Conservation (phyloP, 2,329 filamentous ascomycete species). For the Aspergillus tamarii region DNA sequence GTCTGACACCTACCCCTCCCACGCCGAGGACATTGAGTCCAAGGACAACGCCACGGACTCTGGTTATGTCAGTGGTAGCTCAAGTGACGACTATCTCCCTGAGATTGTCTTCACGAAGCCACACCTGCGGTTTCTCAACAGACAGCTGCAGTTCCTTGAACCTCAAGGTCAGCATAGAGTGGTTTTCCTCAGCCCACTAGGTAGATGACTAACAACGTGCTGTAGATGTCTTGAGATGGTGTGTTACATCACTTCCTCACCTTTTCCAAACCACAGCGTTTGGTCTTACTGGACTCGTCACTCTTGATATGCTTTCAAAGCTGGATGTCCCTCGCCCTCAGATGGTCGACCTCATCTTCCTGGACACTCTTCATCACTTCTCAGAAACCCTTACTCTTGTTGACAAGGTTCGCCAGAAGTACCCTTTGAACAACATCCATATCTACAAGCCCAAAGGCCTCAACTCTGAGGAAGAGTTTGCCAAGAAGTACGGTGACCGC, state of each 20-base stretch:
- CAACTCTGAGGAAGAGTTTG: conserved; percentile 75
- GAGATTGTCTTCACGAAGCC: conserved; percentile 82
- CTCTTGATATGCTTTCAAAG: conserved; percentile 69
- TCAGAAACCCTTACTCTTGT: conserved; percentile 74
- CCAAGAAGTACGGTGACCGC: conserved; percentile 75
- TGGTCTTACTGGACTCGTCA: conserved; percentile 77
- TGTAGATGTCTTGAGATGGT: conserved; percentile 85
- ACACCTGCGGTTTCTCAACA: conserved; percentile 88
- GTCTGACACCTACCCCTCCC: conserved; percentile 40
- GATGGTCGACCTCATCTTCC: conserved; percentile 65
- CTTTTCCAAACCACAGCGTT: conserved; percentile 87
- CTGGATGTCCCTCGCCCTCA: conserved; percentile 52
- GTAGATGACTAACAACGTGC: conserved; percentile 16
- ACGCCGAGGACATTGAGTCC: conserved; percentile 37
- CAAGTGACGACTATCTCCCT: conserved; percentile 66
- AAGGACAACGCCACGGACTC: conserved; percentile 78
- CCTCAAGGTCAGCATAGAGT: conserved; percentile 63
- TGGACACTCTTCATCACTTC: conserved; percentile 84
- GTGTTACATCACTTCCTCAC: conserved; percentile 84
- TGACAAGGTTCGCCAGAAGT: conserved; percentile 72
- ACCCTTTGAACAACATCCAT: conserved; percentile 80
- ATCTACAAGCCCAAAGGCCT: conserved; percentile 83
- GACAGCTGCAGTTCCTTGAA: conserved; percentile 82
- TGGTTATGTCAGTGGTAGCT: conserved; percentile 69
- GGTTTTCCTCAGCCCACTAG: conserved; percentile 12